These are phyloP conservation scores for Lachnellula hyalina DNA, from an alignment of 2,329 filamentous ascomycete species.

Conservation along the genomic window DNA sequence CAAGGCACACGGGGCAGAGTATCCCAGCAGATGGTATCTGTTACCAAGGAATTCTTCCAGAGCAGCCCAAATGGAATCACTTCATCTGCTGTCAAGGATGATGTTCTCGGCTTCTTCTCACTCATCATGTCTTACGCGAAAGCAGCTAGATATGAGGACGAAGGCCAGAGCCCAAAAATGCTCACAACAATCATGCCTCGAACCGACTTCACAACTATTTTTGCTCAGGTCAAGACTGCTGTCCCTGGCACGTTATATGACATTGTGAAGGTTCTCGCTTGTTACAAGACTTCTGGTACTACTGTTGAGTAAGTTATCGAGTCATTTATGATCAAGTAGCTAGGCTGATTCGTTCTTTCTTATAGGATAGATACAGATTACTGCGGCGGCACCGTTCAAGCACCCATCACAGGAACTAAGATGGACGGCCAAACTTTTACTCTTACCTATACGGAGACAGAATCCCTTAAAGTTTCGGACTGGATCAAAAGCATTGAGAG, in stretches of 20 bases:
- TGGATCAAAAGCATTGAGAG: neutral
- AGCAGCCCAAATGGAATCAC: slow-evolving; percentile 1
- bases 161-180: slow-evolving; percentile 7
- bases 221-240: slow-evolving; percentile 7
- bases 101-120: slow-evolving; percentile 10
- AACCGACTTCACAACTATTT: slow-evolving; percentile 11
- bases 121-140: slow-evolving; percentile 12
- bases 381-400: neutral
- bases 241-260: slow-evolving; percentile 3
- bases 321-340: neutral
- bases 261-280: slow-evolving; percentile 6
- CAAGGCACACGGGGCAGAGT: neutral
- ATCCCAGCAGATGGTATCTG: neutral
- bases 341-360: neutral
- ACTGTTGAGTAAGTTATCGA: neutral
- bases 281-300: slow-evolving; percentile 1
- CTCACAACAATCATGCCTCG: slow-evolving; percentile 8
- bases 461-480: neutral
- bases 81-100: neutral
- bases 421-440: neutral
- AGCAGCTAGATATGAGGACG: neutral
- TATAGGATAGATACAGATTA: neutral
- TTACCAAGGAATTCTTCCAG: slow-evolving; percentile 7
- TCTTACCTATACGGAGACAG: neutral
- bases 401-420: neutral